Percentiles rank a stretch among this genome's conserved stretches.
These are phyloP conservation scores for Biscutella laevigata DNA, from an alignment of 441 rosid genomes.

Conservation along the genomic window DNA sequence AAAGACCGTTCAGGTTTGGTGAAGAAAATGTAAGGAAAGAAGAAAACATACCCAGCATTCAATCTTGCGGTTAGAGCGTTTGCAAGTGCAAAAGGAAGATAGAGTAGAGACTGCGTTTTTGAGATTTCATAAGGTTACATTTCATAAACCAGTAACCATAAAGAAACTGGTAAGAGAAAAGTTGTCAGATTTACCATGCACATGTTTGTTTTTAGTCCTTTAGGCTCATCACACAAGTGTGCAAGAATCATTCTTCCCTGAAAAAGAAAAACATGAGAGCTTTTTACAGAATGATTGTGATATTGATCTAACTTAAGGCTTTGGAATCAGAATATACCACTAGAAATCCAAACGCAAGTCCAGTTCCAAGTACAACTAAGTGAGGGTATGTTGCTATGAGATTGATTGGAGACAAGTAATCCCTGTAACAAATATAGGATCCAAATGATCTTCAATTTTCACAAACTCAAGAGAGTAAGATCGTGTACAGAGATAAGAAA, in stretches of 20 bases:
- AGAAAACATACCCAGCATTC: conserved; percentile 59
- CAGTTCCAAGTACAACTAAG: conserved; percentile 80
- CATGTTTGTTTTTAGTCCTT: conserved; percentile 96
- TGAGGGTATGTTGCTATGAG: conserved; percentile 74
- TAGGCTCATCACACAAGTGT: conserved; percentile 95
- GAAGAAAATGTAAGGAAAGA: not conserved
- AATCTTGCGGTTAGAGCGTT: conserved; percentile 76
- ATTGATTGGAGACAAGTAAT: conserved; percentile 78
- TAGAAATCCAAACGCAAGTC: conserved; percentile 96
- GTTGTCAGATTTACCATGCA: conserved; percentile 57
- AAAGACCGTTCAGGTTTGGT: no score
- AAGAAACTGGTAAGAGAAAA: no score
- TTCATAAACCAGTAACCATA: no score
- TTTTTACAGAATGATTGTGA: no score
- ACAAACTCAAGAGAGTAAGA: no score
- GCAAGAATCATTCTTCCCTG: conserved; percentile 99
- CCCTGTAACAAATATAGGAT: no score
- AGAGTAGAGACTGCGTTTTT: no score
- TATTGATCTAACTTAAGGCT: no score
- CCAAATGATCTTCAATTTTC: no score
- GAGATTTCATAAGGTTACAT: no score
- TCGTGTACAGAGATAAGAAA: no score
- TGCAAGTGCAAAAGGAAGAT: conserved; percentile 90
- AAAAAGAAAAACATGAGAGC: conserved; percentile 12
- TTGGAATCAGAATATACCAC: no score